Base-by-base conservation (phyloP, 495 filamentous ascomycete species). In the Hypoxylon rickii region DNA sequence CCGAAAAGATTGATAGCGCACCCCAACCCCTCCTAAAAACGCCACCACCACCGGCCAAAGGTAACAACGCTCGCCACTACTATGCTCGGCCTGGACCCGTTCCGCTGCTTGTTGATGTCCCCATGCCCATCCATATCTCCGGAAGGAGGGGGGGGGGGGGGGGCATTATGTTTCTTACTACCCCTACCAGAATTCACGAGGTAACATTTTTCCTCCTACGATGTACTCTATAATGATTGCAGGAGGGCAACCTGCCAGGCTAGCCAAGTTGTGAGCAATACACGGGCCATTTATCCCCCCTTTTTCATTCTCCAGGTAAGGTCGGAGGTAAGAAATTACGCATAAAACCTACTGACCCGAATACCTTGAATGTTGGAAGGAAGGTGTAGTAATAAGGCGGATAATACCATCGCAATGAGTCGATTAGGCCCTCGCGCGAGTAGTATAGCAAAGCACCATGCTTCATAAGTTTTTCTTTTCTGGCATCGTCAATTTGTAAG, bases 321-420 rank as follows among this genome's bases (percentile, higher is more conserved):
- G 81, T 81, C 80, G 76, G 76, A 87, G 86, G 84, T 88, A 88
- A 87, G 82, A 67, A 62, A 68, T 55, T 47, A 56, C 19, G 51
- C 58, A 51, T 52, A 51, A 58, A 58, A 55, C 70, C 72, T 69
- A 55, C 69, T 73, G 72, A 70, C 69, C 66, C 33, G 43, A 61
- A 38, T 44, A 29, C 34, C 37, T 44, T 50, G 7, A 33, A 43
- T 31, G 16, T 53, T 10, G 41, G 16, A 44, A 42, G 52, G 34
- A 11, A 45, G 54, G 47, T 15, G 39, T 55, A 44, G 54, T 62
- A 61, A 66, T 71, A 31, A 51, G 15, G 33, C n/a, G n/a, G n/a
- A n/a, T 19, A 34, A 46, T 4, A 29, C 24, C 10, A 4, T 36
- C 26, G 37, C 47, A 55, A 55, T 31, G 42, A 46, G 50, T 41